These are phyloP conservation scores for Candida xyloterini DNA, from an alignment of 805 yeast species.

Conservation along the genomic window DNA sequence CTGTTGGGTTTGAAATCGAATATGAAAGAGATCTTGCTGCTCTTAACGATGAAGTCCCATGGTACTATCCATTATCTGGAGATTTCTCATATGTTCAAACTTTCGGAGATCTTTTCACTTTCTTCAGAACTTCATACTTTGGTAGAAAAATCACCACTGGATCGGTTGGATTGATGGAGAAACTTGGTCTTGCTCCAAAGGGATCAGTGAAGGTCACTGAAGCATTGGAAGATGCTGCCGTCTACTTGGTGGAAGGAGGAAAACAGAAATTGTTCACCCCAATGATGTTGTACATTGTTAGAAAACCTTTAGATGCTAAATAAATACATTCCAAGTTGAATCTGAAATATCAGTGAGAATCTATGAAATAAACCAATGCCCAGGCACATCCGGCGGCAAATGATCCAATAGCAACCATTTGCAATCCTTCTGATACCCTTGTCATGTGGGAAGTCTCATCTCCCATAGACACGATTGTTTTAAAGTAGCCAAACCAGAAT, in stretches of 20 bases:
- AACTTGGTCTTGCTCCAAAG: conserved; percentile 83
- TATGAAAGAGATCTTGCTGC: conserved; percentile 82
- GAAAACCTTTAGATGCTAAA: conserved; percentile 58
- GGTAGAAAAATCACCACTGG: conserved; percentile 87
- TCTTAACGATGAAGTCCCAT: conserved; percentile 78
- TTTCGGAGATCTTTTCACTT: conserved; percentile 72
- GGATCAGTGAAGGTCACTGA: conserved; percentile 87
- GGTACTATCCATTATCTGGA: conserved; percentile 97
- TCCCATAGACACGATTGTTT: conserved; percentile 84
- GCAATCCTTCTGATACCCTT: conserved; percentile 74
- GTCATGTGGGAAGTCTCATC: conserved; percentile 59
- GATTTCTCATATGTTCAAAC: conserved; percentile 86
- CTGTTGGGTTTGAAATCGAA: conserved; percentile 82
- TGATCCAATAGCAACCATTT: conserved; percentile 96
- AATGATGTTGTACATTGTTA: conserved; percentile 90
- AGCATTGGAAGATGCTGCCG: conserved; percentile 96
- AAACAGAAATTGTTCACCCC: conserved; percentile 88
- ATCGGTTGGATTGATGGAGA: conserved; percentile 79
- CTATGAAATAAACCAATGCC: conserved; percentile 81
- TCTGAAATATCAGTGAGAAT: conserved; percentile 21
- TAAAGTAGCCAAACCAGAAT: conserved; percentile 81
- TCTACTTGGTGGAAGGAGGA: conserved; percentile 93
- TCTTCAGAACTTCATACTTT: conserved; percentile 79
- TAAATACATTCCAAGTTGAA: conserved; percentile 1
- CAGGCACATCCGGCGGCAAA: conserved; percentile 97